A percentile compares a stretch with the other conserved stretches of the same genome.
phyloP scores from a whole-genome alignment of 2,329 filamentous ascomycete genomes.

The Aspergillus ochraceoroseus region DNA sequence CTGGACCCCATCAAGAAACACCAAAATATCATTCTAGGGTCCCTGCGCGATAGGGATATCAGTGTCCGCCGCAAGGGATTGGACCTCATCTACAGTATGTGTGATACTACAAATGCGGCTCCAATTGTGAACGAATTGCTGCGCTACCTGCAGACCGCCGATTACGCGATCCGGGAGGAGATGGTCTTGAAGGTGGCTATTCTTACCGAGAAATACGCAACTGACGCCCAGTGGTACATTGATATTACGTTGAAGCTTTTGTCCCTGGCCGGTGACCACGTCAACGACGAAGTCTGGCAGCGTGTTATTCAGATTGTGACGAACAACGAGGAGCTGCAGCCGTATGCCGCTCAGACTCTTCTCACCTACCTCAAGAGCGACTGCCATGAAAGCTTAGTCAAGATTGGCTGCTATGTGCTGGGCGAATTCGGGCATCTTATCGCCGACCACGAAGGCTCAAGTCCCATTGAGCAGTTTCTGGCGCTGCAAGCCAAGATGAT shows the following conservation, averaged over 20 bases:
- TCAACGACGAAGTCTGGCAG: constrained; percentile 99
- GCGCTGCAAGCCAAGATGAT: constrained; percentile 86
- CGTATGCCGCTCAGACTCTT: constrained; percentile 91
- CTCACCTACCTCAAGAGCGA: constrained; percentile 88
- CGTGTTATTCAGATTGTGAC: constrained; percentile 98
- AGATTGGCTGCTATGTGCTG: constrained; percentile 93
- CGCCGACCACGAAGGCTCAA: constrained; percentile 84
- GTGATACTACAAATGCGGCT: constrained; percentile 88
- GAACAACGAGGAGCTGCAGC: constrained; percentile 96
- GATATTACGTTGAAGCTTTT: constrained; percentile 93
- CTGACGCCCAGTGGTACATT: constrained; percentile 98
- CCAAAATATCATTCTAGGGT: constrained; percentile 91
- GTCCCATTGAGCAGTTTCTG: constrained; percentile 94
- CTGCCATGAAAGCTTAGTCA: constrained; percentile 94
- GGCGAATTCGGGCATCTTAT: constrained; percentile 97
- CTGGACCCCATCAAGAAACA: constrained; percentile 97
- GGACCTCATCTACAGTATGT: constrained; percentile 98
- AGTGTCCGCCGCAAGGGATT: constrained; percentile 93
- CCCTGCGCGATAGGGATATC: constrained; percentile 90
- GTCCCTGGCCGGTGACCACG: constrained; percentile 94
- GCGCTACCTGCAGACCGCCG: constrained; percentile 90
- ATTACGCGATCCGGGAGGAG: constrained; percentile 96
- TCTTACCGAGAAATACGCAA: constrained; percentile 95
- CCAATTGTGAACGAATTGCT: constrained; percentile 90
- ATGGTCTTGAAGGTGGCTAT: constrained; percentile 99